Conservation (phyloP, 2,329 filamentous ascomycete species). For the Aspergillus cejpii region DNA sequence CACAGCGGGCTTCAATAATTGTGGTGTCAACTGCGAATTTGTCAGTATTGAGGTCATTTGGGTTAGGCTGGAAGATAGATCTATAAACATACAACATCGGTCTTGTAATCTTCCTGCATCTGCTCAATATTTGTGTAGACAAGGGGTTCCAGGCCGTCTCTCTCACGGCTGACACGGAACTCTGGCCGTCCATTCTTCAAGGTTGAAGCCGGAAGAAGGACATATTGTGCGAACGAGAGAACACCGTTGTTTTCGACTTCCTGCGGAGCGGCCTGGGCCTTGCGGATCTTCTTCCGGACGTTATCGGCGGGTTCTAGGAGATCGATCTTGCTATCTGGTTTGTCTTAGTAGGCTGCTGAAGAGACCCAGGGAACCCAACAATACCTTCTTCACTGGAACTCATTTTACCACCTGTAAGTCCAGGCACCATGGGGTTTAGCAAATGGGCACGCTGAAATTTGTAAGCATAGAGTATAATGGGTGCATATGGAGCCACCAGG, state of each 20-base stretch:
- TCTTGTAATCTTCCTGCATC: conserved; percentile 71
- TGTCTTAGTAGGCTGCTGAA: background rate
- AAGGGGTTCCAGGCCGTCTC: conserved; percentile 60
- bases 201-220: conserved; percentile 63
- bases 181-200: conserved; percentile 45
- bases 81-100: conserved; percentile 59
- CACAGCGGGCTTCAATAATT: conserved; percentile 79
- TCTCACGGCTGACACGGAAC: conserved; percentile 61
- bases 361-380: background rate
- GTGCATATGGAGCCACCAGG: background rate
- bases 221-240: conserved; percentile 76
- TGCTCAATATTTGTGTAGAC: conserved; percentile 70
- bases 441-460: conserved; percentile 55
- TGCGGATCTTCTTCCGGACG: conserved; percentile 76
- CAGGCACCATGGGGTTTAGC: conserved; percentile 85
- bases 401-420: conserved; percentile 80
- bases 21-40: conserved; percentile 63
- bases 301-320: conserved; percentile 71
- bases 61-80: background rate
- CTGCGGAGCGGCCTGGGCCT: conserved; percentile 71
- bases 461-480: background rate
- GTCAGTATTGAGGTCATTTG: conserved; percentile 5
- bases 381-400: conserved; percentile 55
- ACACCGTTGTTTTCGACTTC: conserved; percentile 80
- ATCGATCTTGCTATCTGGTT: conserved; percentile 60